Base-by-base conservation (phyloP, 2,329 filamentous ascomycete species). In the Fusarium verticillioides region DNA sequence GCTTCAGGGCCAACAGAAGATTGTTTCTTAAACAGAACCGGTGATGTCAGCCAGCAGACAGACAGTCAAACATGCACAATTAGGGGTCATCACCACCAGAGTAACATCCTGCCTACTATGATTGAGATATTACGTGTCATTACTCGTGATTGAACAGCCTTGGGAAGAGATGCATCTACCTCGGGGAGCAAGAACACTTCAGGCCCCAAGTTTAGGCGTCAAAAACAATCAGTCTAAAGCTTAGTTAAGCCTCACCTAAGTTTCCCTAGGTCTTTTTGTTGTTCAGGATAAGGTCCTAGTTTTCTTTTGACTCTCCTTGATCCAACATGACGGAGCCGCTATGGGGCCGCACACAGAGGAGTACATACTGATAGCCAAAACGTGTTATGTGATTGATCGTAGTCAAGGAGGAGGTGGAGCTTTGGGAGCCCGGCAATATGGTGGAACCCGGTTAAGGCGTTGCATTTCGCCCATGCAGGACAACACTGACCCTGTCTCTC, bases 351-450 rank as follows among this genome's bases (percentile, higher is more conserved):
- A 65, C 37, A 34, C 47, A 59, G 70, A 40, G 67, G 54, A 58
- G 60, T 64, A 49, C 28, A 30, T 30, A 32, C 49, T 54, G 37
- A 70, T 61, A 66, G 56, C 23, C 26, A 59, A 66, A 75, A 70
- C 60, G 70, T 73, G 65, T 77, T 77, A 69, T 70, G 75, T 68
- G 75, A 77, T 77, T 77, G 71, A 76, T 63, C 63, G 59, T 62
- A 56, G 70, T 69, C 66, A 75, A 57, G 62, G 23, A 50, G 37
- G 37, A 54, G 42, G 63, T 68, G 65, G 67, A 63, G 58, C 44
- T 53, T 59, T 50, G 49, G 40, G 36, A 34, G 39, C 26, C 50
- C 43, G 26, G 54, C 46, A 43, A 67, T 34, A 28, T 32, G 52
- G 66, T 69, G 66, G 66, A 53, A 43, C 32, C 64, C 32, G 40